Evolutionary conservation across 192 early-diverging fungal genomes (phyloP), one percentile per base, ranked within the genome.

Genomic region (Backusella australiensis): DNA sequence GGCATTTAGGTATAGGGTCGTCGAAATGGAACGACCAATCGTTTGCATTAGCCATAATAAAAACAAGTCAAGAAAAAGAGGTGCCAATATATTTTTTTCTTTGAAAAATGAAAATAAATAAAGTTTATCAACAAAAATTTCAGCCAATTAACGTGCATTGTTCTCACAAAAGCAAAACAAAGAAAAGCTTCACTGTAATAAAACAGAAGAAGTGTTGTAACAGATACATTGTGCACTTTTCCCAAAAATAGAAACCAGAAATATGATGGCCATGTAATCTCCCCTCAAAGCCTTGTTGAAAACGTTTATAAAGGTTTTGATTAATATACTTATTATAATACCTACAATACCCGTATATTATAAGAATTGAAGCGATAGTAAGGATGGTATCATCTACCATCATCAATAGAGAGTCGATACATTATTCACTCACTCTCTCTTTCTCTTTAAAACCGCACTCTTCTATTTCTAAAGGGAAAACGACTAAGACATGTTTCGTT

Each of bases 11-110:
- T 3, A 49, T 23, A n/a, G 59, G 56, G n/a, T 26, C 70, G 17
- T 79, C 73, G n/a, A 79, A 17, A 4, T 67, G 35, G 19, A 75
- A 75, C 32, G 34, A 49, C 78, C 78, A 79, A 35, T 75, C 67
- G 19, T 75, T 67, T 9, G 36, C 26, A 23, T 66, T 67, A 9
- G 36, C 11, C 52, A 26, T 34, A 4, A n/a, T 67, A 5, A 34
- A 23, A 32, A 3, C 32, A 32, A 32, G 2, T 39, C 12, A 65
- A 34, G 15, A 32, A 46, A 39, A 46, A 46, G 44, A 34, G 26
- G 3, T 36, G 15, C 2, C 26, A 2, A 19, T 66, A 15, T 29
- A 29, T 29, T 29, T 65, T 67, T 67, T 9, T 67, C 14, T 67
- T 67, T 49, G 9, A 14, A 11, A 23, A 23, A 29, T 26, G 56